Base-by-base conservation (phyloP, 1,139 yeast species). In the Magnusiomyces paraingens region DNA sequence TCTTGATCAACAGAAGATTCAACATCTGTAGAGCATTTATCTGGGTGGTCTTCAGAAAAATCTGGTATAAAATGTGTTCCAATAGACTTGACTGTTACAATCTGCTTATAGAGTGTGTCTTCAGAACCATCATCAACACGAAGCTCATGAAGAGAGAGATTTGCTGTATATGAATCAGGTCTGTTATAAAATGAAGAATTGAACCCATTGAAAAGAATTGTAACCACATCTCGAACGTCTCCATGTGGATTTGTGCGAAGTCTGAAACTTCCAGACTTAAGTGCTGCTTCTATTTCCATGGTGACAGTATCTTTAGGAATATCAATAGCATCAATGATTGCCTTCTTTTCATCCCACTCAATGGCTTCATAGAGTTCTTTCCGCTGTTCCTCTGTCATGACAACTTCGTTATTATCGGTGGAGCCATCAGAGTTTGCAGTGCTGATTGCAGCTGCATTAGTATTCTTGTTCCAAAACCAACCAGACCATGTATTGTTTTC, bases 291-390 rank as follows among this genome's bases (percentile, higher is more conserved):
- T 2, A 91, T 67, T 58, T 86, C 86, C 57, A 86, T 63, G 22
- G 79, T 81, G 2, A 86, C 81, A 43, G 90, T 76, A 57, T 90
- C 94, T 52, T 82, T 78, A 0, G 97, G 96, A 1, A 86, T 65
- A 59, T 85, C 86, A 12, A 84, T 73, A 0, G 83, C 71, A 15
- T 80, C 80, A 0, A 75, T 60, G 0, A 80, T 64, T 0, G 79
- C 77, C 53, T 79, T 76, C 32, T 80, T 73, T 58, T 90, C 96
- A 62, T 90, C 88, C 71, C 86, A 91, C 58, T 91, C 99, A 59
- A 94, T 93, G 0, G 97, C 95, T 58, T 89, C 96, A 65, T 89
- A 91, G 15, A 93, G 76, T 54, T 94, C 99, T 65, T 89, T 65
- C 39, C 72, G 64, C 57, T 74, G 76, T 54, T 73, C 74, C 4